phyloP scores from a whole-genome alignment of 2,329 filamentous ascomycete species.

The Raffaelea arxii region DNA sequence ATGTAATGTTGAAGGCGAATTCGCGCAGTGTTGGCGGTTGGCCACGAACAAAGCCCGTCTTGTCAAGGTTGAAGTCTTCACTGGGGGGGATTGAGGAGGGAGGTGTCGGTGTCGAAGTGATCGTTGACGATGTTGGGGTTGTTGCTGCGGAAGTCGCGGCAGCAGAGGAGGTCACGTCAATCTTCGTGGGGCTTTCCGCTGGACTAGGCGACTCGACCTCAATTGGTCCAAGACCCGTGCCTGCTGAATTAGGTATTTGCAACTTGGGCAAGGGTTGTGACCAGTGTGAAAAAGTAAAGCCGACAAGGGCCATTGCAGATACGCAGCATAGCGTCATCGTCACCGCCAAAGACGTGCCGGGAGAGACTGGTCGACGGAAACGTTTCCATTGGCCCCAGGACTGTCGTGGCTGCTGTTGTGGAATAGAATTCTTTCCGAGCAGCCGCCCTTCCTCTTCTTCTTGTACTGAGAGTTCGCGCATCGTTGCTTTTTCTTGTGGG shows the following conservation, averaged over 20 bases:
- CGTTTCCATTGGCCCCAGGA: neutral
- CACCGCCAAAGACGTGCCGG: neutral
- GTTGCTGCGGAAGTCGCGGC: neutral
- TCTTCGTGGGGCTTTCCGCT: neutral
- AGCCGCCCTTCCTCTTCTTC: neutral
- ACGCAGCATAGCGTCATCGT: neutral
- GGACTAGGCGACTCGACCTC: neutral
- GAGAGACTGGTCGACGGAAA: neutral
- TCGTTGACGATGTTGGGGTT: neutral
- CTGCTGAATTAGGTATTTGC: neutral
- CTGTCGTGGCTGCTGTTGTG: neutral
- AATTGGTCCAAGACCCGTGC: neutral
- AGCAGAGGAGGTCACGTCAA: neutral
- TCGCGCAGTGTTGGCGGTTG: conserved; percentile 15
- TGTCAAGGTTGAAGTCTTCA: neutral
- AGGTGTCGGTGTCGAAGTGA: neutral
- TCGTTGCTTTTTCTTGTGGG: too few species aligned
- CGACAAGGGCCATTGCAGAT: neutral
- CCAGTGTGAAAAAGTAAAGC: neutral
- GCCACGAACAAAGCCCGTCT: conserved; percentile 15
- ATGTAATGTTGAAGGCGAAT: conserved; percentile 23
- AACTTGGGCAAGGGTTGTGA: too few species aligned
- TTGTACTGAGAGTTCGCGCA: too few species aligned
- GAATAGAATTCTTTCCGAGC: too few species aligned
- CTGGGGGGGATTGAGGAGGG: neutral